phyloP scores from a whole-genome alignment of 1,284 basidiomycete species.

The Malassezia arunalokei region DNA sequence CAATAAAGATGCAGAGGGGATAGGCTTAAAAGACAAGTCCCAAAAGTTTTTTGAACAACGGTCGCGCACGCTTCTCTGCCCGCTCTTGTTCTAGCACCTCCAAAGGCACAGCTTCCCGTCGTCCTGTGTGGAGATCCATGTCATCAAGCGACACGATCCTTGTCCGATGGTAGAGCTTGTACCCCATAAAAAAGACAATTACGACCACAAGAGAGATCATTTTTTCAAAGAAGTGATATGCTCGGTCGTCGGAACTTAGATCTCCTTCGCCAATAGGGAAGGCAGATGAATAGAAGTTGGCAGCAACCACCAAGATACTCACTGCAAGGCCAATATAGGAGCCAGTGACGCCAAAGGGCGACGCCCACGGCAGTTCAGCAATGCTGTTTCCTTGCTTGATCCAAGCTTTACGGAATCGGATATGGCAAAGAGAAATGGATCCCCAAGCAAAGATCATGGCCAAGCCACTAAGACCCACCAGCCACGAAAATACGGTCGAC shows the following conservation, averaged over 20 bases:
- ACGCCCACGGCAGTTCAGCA: constrained; percentile 51
- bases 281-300: constrained; percentile 24
- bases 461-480: constrained; percentile 50
- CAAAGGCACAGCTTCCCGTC: constrained; percentile 29
- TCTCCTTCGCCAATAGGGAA: constrained; percentile 38
- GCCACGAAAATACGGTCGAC: constrained; percentile 48
- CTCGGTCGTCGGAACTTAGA: constrained; percentile 31
- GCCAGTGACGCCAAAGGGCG: constrained; percentile 49
- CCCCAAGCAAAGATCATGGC: constrained; percentile 50
- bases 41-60: constrained; percentile 27
- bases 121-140: constrained; percentile 40
- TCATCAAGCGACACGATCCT: constrained; percentile 24
- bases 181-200: constrained; percentile 21
- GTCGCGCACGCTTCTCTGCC: constrained; percentile 25
- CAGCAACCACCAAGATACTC: constrained; percentile 25
- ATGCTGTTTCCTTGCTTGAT: constrained; percentile 48
- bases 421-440: constrained; percentile 36
- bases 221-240: constrained; percentile 49
- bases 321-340: constrained; percentile 48
- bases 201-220: constrained; percentile 47
- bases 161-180: constrained; percentile 27
- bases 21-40: constrained; percentile 26
- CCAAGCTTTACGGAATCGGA: constrained; percentile 51
- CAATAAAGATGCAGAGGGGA: background rate
- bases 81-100: constrained; percentile 38